Evolutionary conservation across 75 land plant genomes (phyloP), one percentile per base, ranked within the genome.

Genomic region (Gnetum montanum): DNA sequence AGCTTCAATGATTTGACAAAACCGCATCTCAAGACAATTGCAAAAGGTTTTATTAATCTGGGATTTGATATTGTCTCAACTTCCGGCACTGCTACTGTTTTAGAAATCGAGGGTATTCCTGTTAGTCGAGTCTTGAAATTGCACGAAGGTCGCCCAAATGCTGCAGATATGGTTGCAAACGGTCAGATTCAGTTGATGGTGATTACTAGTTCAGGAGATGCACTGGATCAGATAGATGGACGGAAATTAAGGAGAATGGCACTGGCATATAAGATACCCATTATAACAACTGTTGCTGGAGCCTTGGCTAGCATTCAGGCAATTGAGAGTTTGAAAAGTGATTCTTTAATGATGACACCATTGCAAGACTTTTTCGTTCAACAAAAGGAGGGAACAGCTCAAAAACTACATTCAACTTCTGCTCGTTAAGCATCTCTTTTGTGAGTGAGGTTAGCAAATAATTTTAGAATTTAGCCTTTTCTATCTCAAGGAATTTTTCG

Each of bases 91-190:
- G 97, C 97, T 6, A 70, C 49, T 20, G 69, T 68, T 13, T 72
- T 95, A 28, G 76, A 83, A 50, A 24, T 64, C 40, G 78, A 79
- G 44, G 78, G 76, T 4, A 69, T 95, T 38, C 70, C 72, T 7
- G 99, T 84, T 31, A 86, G 84, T 43, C 44, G 59, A 20, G 96
- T 95, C 34, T 60, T 95, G 61, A 95, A 95, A 66, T 69, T 95
- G 70, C 99, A 95, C 57, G 99, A 95, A 69, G 99, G 99, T 18
- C 71, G 99, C 67, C 99, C 99, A 4, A 85, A 95, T 74, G 97
- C 88, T 19, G 99, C 79, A 18, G 99, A 95, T 59, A 73, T 90
- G 88, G 34, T 95, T 18, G 79, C 99, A 24, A 90, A 95, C 52
- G 99, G 99, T 8, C 72, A 84, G 49, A 81, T 95, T 26, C 96